Evolutionary conservation across 202 grass and related monocot species (phyloP), one percentile per base, ranked within the genome.

Genomic region (Brachypodium distachyon): DNA sequence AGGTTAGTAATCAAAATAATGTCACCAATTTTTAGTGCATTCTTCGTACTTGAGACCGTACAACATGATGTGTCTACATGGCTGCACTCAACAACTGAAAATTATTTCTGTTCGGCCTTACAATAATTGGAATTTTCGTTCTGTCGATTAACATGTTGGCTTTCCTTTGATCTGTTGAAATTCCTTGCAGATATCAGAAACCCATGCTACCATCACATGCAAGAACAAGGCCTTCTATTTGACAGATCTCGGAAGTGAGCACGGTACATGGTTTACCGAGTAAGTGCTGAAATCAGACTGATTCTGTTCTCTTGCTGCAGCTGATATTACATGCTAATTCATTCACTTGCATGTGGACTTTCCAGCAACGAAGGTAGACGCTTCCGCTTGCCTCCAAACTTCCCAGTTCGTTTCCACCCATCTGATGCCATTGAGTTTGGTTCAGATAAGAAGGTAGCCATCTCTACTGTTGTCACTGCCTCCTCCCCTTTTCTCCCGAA

Each of bases 191-290:
- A 46, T 98, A 81, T 92, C 89, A 81, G 80, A 90, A 83, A 86
- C 67, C 36, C 95, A 98, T 82, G 91, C 87, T 64, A 39, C 87
- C 32, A 98, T 98, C 63, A 87, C 79, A 77, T 92, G 84, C 85
- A 95, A 92, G 67, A 90, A 98, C 27, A 95, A 90, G 66, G 82
- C 65, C 58, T 95, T 98, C 76, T 98, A 90, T 57, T 32, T 98
- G 81, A 98, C 85, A 46, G 89, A 98, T 78, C 79, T 87, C 5
- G 78, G 77, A 73, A 98, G 91, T 34, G 71, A 98, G 85, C 72
- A 90, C 17, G 95, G 89, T 72, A 98, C 91, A 57, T 98, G 91
- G 91, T 85, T 98, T 65, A 84, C 51, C 0, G 85, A 94, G 95
- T 98, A 95, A 81, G 95, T 84, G 7, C 65, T 77, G 18, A 53